Evolutionary conservation across 2,329 filamentous ascomycete species (phyloP), one percentile per base, ranked within the genome.

Genomic region (Ophiostoma tasmaniense): DNA sequence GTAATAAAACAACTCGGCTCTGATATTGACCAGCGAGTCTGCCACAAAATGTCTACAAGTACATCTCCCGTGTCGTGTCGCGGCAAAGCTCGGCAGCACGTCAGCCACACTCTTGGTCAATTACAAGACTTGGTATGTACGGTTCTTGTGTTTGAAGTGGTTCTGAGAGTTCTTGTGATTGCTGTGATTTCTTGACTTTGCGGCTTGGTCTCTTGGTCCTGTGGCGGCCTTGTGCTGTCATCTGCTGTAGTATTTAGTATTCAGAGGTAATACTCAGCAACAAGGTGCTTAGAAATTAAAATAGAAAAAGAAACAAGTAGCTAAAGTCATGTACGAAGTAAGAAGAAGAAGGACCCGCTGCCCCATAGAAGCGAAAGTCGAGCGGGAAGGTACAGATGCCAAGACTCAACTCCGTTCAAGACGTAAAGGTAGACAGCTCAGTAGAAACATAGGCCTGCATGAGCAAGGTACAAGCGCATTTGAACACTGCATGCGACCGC

Each of bases 381-480:
- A n/a, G 33, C 33, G 33, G 33, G 33, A 33, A 33, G 33, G 33
- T 33, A 33, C 33, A 33, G 1, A 33, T 33, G 33, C 33, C 33
- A 33, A 33, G 33, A 33, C 37, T 11, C 37, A 11, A 39, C 37
- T 39, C 37, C 37, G 37, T 39, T 11, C 37, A 37, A 39, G 37
- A 22, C 14, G 7, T 50, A 35, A 25, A 6, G 6, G 33, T 33
- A 33, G 33, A 33, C 33, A 33, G 33, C 5, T 4, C 33, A 8
- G 33, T 33, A 33, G 33, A 33, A 33, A 33, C 33, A 33, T 33
- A 33, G 33, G n/a, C 5, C 17, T 66, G 39, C 55, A 35, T 69
- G 65, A 55, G 65, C 62, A 69, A 69, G 68, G 65, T 69, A 69
- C 68, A 67, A 69, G 68, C 68, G 68, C 65, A 67, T 64, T 67